Evolutionary conservation across 768 basidiomycete genomes (phyloP), one percentile per base, ranked within the genome.

Genomic region (Leucocoprinus leucothites): DNA sequence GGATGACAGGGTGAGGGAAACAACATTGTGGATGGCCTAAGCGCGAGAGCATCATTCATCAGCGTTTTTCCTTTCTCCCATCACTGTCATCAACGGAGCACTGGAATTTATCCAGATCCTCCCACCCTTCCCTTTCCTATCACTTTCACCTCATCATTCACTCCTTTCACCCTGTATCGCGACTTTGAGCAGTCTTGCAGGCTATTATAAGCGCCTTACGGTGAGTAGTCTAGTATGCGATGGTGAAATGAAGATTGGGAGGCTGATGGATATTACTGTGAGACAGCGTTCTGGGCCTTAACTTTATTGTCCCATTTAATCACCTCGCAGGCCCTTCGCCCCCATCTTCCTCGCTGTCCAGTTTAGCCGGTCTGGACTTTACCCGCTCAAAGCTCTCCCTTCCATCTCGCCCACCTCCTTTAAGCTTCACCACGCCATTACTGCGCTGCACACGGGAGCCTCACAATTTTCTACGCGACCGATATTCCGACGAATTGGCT

Each of bases 1-100:
- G 19, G 9, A 51, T 51, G 50, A 51, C 50, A 51, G 41, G 42
- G 41, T 44, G 52, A 53, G 22, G 18, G 25, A 34, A 16, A 40
- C 3, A 45, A 43, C 21, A 35, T 43, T 34, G 18, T 13, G 8
- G 42, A 53, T 22, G 35, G 35, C 38, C 34, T 40, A 24, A n/a
- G 50, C 26, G 38, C 24, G 51, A 43, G 38, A 26, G 40, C 45
- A 36, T 47, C n/a, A 16, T 31, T 31, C 34, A 36, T 35, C 35
- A 25, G 31, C 35, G 34, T 50, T 46, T 49, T 26, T 13, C 21
- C 25, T 35, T 51, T 38, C 48, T 11, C 9, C 25, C 38, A 38
- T 38, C 38, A 38, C 3, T 4, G 16, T n/a, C 11, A 38, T 38
- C 38, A 31, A 5, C 31, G 31, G 31, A 31, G 31, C 31, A 31